Base-by-base conservation (phyloP, 2,329 filamentous ascomycete genomes). In the Xylaria sp. region DNA sequence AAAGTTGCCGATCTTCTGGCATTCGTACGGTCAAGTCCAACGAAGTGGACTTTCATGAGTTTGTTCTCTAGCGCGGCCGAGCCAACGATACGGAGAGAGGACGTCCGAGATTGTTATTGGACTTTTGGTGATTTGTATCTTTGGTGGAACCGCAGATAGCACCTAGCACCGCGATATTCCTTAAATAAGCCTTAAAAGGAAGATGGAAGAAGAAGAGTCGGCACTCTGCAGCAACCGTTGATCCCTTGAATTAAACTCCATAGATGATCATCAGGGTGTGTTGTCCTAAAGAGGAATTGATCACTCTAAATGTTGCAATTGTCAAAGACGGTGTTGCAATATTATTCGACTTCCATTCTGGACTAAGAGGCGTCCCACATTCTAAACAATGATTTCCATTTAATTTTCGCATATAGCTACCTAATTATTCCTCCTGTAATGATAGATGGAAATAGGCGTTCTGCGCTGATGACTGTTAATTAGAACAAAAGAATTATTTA, bases 291-390 rank as follows among this genome's bases (percentile, higher is more conserved):
- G 48, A 55, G 63, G 51, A 66, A 63, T 54, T 57, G 29, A 69
- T 66, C 40, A 42, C 48, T 40, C 42, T 12, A 53, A 6, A 69
- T 66, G 63, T 66, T 69, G 67, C 59, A 48, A 69, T 63, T 13
- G 16, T 59, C 51, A 62, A 69, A 18, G 29, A 27, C 21, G 16
- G 58, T 66, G 67, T 67, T 66, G 67, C 55, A 55, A 69, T 67
- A 57, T 53, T 42, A 60, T 63, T 50, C 35, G 57, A 47, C 53
- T 47, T 47, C 57, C 62, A 25, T 40, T 18, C 18, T 55, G 48
- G 35, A 62, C 32, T 48, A 25, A 65, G 40, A 44, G 18, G 50
- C 57, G 55, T 63, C 63, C 51, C 51, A 50, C 53, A 63, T 40
- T 48, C 35, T 42, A 35, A 54, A 61, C 55, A 40, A 50, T 13